Percentiles rank a stretch among this genome's conserved stretches.
phyloP scores from a whole-genome alignment of 2,329 filamentous ascomycete species.

The Colletotrichum sp. region DNA sequence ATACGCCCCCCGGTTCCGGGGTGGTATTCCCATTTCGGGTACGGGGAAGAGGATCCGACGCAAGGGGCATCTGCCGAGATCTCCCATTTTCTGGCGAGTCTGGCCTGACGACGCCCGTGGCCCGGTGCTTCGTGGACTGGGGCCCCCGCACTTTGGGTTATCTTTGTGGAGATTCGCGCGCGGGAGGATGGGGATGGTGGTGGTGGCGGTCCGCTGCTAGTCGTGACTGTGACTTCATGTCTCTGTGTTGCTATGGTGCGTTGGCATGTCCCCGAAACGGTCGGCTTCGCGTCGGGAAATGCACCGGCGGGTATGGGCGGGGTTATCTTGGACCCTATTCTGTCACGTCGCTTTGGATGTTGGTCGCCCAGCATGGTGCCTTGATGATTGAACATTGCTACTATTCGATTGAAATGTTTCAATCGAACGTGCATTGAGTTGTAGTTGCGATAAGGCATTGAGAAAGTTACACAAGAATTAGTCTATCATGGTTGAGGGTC shows the following conservation, averaged over 20 bases:
- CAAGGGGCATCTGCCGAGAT: background rate
- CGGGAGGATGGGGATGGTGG: background rate
- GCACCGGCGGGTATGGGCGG: background rate
- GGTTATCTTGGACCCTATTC: background rate
- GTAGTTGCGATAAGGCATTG: background rate
- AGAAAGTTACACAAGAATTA: background rate
- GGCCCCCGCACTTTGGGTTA: background rate
- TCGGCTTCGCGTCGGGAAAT: background rate
- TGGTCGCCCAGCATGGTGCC: background rate
- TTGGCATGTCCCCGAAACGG: background rate
- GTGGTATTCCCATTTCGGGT: background rate
- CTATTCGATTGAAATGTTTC: background rate
- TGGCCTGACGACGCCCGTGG: background rate
- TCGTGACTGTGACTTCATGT: background rate
- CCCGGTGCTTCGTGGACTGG: background rate
- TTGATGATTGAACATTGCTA: background rate
- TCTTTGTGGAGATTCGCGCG: background rate
- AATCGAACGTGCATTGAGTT: background rate
- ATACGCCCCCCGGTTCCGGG: background rate
- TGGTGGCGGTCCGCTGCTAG: background rate
- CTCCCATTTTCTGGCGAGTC: background rate
- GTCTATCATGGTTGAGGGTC: background rate
- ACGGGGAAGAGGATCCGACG: conserved; percentile 1
- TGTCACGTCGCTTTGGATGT: background rate
- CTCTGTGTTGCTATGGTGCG: background rate